Evolutionary conservation across 2,329 filamentous ascomycete genomes (phyloP), one percentile per base, ranked within the genome.

Genomic region (Alternaria incomplexa): DNA sequence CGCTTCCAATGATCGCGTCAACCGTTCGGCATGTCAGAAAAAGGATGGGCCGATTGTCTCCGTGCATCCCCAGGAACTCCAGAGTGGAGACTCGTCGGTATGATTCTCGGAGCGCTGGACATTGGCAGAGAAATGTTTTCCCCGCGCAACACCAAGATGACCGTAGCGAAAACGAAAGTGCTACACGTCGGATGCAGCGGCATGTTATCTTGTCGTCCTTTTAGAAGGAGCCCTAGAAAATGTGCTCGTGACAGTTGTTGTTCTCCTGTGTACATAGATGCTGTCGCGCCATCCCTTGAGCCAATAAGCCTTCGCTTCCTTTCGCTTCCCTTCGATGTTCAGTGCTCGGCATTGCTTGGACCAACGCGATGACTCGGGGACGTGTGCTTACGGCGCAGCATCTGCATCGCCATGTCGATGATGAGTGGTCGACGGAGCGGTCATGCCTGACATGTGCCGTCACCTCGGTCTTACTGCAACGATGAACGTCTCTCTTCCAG

Each of bases 11-110:
- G 30, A 52, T 52, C 48, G 28, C 28, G 30, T 52, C 22, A 54
- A 17, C 20, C 23, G 3, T 54, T 28, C 17, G 36, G 45, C 53
- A 66, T 65, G 65, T 68, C 60, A 61, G 67, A 67, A 62, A 69
- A 69, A 63, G 32, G 45, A 47, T 40, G 43, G 56, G 53, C 63
- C 50, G 56, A 59, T 55, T 58, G 9, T 13, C 20, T 30, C 53
- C 53, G 30, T 46, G 40, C 25, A 32, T n/a, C 28, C 28, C 43
- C 52, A 56, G 44, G 45, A 56, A 56, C 57, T 61, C 30, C 43
- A 20, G 47, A 54, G 48, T 44, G 48, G 51, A 25, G 59, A 46
- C 13, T n/a, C 15, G 44, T 22, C 53, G 59, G 59, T 43, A 53
- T 10, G 30, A 48, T 48, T 62, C 30, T 62, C 59, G 61, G 58